Percentiles rank a stretch among this genome's conserved stretches.
Evolutionary conservation across 2,329 filamentous ascomycete species (phyloP).

Genomic region (Dactylellina sp.): DNA sequence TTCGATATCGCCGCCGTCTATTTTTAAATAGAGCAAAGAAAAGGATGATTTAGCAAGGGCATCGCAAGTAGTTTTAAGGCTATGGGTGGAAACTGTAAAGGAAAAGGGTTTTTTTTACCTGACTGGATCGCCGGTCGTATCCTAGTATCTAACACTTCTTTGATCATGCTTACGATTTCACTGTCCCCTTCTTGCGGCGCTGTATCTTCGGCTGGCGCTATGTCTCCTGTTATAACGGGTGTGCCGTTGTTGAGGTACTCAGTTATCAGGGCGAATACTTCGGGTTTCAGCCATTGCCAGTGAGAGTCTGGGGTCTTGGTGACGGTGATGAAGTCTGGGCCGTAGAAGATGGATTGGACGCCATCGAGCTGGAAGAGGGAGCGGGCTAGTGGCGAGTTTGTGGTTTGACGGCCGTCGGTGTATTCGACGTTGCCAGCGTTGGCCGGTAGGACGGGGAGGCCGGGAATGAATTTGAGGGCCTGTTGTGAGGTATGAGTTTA

Average conservation of each 20-base stretch:
- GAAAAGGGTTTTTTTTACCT: slow-evolving; percentile 56
- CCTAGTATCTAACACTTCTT: slow-evolving; percentile 93
- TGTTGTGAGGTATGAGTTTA: slow-evolving; percentile 59
- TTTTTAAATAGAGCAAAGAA: neutral
- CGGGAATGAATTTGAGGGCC: slow-evolving; percentile 93
- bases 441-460: slow-evolving; percentile 84
- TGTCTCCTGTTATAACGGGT: slow-evolving; percentile 75
- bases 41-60: no score
- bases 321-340: slow-evolving; percentile 94
- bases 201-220: slow-evolving; percentile 65
- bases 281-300: slow-evolving; percentile 95
- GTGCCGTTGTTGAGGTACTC: slow-evolving; percentile 88
- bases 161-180: slow-evolving; percentile 98
- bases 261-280: slow-evolving; percentile 94
- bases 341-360: slow-evolving; percentile 94
- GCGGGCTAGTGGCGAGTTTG: slow-evolving; percentile 90
- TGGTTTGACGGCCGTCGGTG: slow-evolving; percentile 84
- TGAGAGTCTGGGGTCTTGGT: slow-evolving; percentile 88
- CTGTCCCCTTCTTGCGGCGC: slow-evolving; percentile 74
- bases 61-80: no score
- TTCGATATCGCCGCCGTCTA: slow-evolving; percentile 96
- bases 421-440: slow-evolving; percentile 88
- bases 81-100: no score
- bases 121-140: slow-evolving; percentile 97
- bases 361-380: slow-evolving; percentile 93